Conservation (phyloP, 2,329 filamentous ascomycete genomes). For the Zymoseptoria tritici region DNA sequence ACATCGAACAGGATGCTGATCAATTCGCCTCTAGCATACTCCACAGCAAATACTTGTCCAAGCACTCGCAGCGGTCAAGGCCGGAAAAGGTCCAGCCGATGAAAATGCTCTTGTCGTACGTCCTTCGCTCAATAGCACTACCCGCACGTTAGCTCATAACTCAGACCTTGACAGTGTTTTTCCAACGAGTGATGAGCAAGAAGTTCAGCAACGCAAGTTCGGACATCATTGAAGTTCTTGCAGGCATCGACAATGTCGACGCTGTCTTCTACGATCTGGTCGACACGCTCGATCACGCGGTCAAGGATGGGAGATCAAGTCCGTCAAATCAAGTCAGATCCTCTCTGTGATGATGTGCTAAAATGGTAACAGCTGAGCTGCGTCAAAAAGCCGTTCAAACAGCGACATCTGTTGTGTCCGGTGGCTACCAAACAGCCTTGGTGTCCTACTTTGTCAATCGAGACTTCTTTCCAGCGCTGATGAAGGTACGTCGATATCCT, state of each 20-base stretch:
- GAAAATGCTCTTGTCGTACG: constrained; percentile 80
- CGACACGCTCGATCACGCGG: constrained; percentile 69
- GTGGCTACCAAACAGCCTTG: constrained; percentile 91
- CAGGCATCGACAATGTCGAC: constrained; percentile 84
- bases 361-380: constrained; percentile 51
- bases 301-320: constrained; percentile 68
- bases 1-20: constrained; percentile 2
- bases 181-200: constrained; percentile 74
- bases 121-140: constrained; percentile 4
- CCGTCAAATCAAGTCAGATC: constrained; percentile 29
- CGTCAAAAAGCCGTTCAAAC: constrained; percentile 74
- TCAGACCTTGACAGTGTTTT: constrained; percentile 83
- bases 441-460: constrained; percentile 92
- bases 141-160: constrained; percentile 36
- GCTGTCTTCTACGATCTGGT: constrained; percentile 83
- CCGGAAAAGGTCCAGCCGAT: constrained; percentile 53
- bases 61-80: constrained; percentile 62
- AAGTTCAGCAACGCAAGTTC: constrained; percentile 93
- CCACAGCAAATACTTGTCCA: constrained; percentile 71
- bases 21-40: constrained; percentile 41
- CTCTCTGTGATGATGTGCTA: neutral
- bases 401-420: constrained; percentile 75
- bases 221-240: constrained; percentile 83
- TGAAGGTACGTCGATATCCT: constrained; percentile 61
- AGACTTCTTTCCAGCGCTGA: constrained; percentile 87